Base-by-base conservation (phyloP, 768 basidiomycete species). In the Fomitopsis serialis region DNA sequence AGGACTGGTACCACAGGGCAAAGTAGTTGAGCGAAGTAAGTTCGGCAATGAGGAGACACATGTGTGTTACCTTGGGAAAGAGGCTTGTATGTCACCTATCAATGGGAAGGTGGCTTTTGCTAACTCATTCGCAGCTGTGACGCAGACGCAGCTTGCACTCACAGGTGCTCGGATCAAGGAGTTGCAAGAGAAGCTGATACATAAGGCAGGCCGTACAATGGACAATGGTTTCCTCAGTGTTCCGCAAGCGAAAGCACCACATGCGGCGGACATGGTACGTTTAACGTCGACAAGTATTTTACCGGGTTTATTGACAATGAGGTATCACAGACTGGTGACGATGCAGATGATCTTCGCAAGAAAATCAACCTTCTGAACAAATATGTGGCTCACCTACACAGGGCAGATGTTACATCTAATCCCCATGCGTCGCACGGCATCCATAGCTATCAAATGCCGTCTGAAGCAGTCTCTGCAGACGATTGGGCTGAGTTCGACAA, bases 1-100 rank as follows among this genome's bases (percentile, higher is more conserved):
- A 17, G 77, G 79, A 51, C 71, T 75, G 3, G 71, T 73, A 13
- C 62, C 69, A n/a, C 62, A 71, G 12, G 68, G 69, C 11, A 72
- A 70, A 37, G 70, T 74, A 25, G 65, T 68, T 3, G 75, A 77
- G 54, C 69, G 68, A 35, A 86, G 79, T 61, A 96, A 94, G 68
- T 98, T 98, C 64, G 95, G 94, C 1, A 72, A 78, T 29, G 95
- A 98, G 67, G 70, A 80, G 42, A 86, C 91, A 2, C 95, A 98
- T 65, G 74, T 76, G 0, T 98, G 93, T 66, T 73, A 88, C 42
- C 77, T 94, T 25, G 87, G 88, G 12, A 78, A 81, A 60, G 82
- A 86, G 68, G 76, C 79, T 17, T 80, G 89, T 89, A 63, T 61
- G 84, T 71, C 19, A 22, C 19, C 24, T 27, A 9, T 24, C 15